These are phyloP conservation scores for Ophiostoma ulmi DNA, from an alignment of 2,329 filamentous ascomycete species.

Conservation along the genomic window DNA sequence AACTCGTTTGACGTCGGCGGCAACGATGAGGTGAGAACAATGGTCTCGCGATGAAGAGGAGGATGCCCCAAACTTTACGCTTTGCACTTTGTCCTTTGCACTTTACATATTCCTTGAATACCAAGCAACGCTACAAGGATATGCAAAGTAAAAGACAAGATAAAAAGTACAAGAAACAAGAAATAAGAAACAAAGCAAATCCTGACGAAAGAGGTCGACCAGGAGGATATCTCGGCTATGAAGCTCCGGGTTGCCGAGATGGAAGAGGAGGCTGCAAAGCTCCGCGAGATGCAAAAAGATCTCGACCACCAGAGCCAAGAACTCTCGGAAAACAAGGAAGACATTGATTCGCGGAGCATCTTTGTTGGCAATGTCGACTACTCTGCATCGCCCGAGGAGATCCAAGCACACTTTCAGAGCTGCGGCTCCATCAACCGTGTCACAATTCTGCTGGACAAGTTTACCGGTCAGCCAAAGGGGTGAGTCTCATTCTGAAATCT, in stretches of 20 bases:
- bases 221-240: slow-evolving; percentile 82
- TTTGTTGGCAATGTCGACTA: slow-evolving; percentile 99
- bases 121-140: background rate
- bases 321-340: slow-evolving; percentile 87
- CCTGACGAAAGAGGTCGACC: slow-evolving; percentile 27
- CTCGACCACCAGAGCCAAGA: slow-evolving; percentile 81
- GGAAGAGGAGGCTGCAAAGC: slow-evolving; percentile 82
- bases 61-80: slow-evolving; percentile 3
- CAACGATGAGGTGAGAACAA: slow-evolving; percentile 44
- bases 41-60: slow-evolving; percentile 25
- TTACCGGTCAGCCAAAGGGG: slow-evolving; percentile 99
- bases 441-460: slow-evolving; percentile 96
- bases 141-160: background rate
- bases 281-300: slow-evolving; percentile 79
- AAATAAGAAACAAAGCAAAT: slow-evolving; percentile 18
- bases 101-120: background rate
- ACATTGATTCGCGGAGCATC: slow-evolving; percentile 89
- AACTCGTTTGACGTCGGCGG: slow-evolving; percentile 41
- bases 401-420: slow-evolving; percentile 96
- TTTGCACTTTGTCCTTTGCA: background rate
- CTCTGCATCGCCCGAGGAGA: slow-evolving; percentile 92
- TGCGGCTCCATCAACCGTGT: slow-evolving; percentile 97
- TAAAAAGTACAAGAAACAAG: background rate
- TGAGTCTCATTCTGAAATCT: slow-evolving; percentile 41
- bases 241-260: slow-evolving; percentile 82